Conservation (phyloP, 2,329 filamentous ascomycete species). For the Capronia epimyces region DNA sequence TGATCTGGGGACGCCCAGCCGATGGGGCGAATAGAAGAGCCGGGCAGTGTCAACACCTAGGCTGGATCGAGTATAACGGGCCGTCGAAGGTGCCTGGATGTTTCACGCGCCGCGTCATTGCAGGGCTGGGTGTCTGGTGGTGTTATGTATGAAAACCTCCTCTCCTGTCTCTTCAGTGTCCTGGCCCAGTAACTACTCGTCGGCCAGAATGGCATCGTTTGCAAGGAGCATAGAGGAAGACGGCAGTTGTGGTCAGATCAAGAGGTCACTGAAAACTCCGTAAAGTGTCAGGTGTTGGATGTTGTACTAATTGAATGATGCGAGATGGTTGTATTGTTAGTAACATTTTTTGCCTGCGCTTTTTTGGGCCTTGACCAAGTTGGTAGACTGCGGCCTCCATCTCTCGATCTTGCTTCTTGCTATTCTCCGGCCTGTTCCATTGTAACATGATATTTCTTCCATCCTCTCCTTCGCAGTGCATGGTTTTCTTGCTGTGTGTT, state of each 20-base stretch:
- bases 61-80: background rate
- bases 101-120: constrained; percentile 23
- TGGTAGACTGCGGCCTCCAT: background rate
- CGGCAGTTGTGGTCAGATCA: too few species aligned
- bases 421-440: background rate
- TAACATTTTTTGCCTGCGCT: constrained; percentile 4
- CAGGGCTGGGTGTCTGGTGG: background rate
- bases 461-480: background rate
- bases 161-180: background rate
- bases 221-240: too few species aligned
- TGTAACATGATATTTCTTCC: background rate
- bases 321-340: background rate
- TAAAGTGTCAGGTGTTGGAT: too few species aligned
- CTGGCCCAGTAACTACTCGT: too few species aligned
- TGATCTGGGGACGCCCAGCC: background rate
- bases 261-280: too few species aligned
- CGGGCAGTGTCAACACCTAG: background rate
- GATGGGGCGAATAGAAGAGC: background rate
- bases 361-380: background rate
- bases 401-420: background rate
- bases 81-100: constrained; percentile 5
- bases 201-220: too few species aligned
- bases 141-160: background rate
- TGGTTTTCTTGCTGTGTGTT: background rate
- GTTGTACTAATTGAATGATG: too few species aligned